Evolutionary conservation across 345 rosid species (phyloP).

Genomic region (Dipteronia dyeriana): DNA sequence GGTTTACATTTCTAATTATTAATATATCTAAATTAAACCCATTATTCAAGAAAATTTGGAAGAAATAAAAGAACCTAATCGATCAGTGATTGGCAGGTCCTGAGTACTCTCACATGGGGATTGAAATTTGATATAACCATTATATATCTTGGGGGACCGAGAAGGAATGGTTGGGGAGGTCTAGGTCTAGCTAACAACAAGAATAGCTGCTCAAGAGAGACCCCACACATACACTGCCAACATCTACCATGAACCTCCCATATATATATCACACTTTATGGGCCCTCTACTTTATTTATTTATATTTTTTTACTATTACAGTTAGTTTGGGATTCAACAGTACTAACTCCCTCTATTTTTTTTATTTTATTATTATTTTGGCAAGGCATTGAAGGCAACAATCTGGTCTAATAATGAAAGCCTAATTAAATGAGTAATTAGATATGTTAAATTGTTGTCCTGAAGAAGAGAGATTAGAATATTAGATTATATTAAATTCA

Average conservation of each 20-base stretch:
- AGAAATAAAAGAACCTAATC: neutral
- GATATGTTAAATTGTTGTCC: neutral
- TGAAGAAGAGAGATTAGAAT: neutral
- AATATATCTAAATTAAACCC: neutral
- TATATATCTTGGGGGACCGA: neutral
- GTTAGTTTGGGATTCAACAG: no score
- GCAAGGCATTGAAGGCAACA: neutral
- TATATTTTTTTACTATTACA: neutral
- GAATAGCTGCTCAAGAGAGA: neutral
- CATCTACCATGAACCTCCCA: neutral
- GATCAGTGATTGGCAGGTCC: neutral
- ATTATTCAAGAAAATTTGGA: neutral
- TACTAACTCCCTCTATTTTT: neutral
- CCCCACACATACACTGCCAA: constrained; percentile 11
- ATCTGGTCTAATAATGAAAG: constrained; percentile 1
- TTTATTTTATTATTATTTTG: neutral
- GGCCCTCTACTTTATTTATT: neutral
- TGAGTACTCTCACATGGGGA: constrained; percentile 10
- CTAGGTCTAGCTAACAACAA: neutral
- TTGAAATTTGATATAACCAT: neutral
- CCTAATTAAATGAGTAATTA: neutral
- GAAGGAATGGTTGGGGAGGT: constrained; percentile 2
- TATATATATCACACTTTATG: neutral
- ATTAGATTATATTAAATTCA: neutral
- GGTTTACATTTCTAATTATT: no score